Evolutionary conservation across 2,329 filamentous ascomycete species (phyloP), one percentile per base, ranked within the genome.

Genomic region (Lachnellula occidentalis): DNA sequence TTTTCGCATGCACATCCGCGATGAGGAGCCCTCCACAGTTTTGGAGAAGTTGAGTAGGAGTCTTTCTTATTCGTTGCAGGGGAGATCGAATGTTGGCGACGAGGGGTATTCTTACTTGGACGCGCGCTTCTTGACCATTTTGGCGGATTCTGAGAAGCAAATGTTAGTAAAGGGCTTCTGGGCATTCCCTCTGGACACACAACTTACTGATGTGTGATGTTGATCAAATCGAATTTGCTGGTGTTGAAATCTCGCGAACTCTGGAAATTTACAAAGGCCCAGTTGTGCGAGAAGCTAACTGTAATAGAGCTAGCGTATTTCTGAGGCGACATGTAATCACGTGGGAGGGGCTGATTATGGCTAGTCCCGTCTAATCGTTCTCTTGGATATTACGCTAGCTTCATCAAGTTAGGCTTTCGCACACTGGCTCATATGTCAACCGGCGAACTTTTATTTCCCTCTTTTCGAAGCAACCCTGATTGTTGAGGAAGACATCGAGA

Each of bases 81-180:
- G 42, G 21, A 48, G 43, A 53, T n/a, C 21, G n/a, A 4, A 47
- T 31, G 19, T 36, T 43, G 31, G 50, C n/a, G 54, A 31, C 12
- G 51, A 50, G 34, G 56, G 41, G 57, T 52, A 60, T 50, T 72
- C 77, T 69, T 76, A 82, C 79, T 85, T 85, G 76, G 75, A 80
- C 76, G 83, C 82, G 80, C 82, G 82, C 80, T 86, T 86, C 81
- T 86, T 86, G 73, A 84, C 81, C 82, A 86, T 85, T 67, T 76
- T 85, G 75, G 70, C 80, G 76, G 77, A 81, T 72, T 78, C 76
- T 79, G 70, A 66, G 8, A 12, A n/a, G n/a, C 0, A 9, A 5
- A 27, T 7, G 5, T 50, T 42, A 46, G 41, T 39, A 31, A n/a
- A 14, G 6, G 5, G 15, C 5, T 42, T 37, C n/a, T 47, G n/a